Evolutionary conservation across 1,284 basidiomycete genomes (phyloP), one percentile per base, ranked within the genome.

Genomic region (Phylloboletellus chloephorus): DNA sequence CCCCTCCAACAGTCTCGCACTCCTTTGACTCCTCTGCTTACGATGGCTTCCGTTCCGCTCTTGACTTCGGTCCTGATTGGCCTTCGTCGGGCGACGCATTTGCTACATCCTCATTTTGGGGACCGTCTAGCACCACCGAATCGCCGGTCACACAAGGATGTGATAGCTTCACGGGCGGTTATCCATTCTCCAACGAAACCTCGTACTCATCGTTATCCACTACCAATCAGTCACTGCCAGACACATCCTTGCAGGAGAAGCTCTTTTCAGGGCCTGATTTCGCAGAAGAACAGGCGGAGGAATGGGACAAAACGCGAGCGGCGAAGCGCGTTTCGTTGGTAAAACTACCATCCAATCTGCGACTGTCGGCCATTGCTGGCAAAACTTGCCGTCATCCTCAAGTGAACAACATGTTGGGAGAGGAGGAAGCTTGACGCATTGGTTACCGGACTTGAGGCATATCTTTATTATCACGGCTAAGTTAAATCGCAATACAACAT

Each of bases 251-350:
- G 12, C 73, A 74, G 45, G 73, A 79, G 51, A 68, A 65, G 39
- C 69, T 68, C 51, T 67, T 64, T 46, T 68, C 68, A 9, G 67
- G 65, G 25, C 58, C 57, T 6, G 73, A 77, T 52, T 65, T 54
- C 31, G 56, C 60, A 13, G 72, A 76, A 43, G 82, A 86, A 56
- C 70, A 78, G 60, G 86, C 88, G 13, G 88, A 90, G 61, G 79
- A 85, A 45, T 92, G 88, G 88, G 71, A 86, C 59, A 80, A 80
- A 61, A 91, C 88, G 2, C 78, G 82, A 28, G 84, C 82, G 29
- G 88, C 86, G 11, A 83, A 86, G 50, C 80, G 87, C 11, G 89
- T 91, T 12, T 89, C 86, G 13, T 68, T 92, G 37, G 82, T 89
- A 34, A 73, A 74, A 46, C 59, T 86, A 30, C 83, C 83, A 22